These are phyloP conservation scores for Thielaviopsis euricoi DNA, from an alignment of 2,329 filamentous ascomycete species.

Conservation along the genomic window DNA sequence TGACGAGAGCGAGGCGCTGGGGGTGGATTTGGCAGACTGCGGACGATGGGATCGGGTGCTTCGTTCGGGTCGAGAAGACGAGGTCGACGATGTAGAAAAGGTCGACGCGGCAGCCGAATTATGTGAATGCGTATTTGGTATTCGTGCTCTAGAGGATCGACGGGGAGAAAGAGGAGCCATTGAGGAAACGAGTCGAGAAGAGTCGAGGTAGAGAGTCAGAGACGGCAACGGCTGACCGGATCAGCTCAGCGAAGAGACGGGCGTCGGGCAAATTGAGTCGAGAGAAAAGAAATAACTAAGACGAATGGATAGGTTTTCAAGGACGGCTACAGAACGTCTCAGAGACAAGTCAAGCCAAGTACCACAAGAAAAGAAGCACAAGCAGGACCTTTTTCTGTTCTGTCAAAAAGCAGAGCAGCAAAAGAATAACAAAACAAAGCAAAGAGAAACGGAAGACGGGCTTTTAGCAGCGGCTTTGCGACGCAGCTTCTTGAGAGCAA, in stretches of 20 bases:
- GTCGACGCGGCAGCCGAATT: not conserved
- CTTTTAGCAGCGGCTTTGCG: no score
- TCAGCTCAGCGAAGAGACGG: not conserved
- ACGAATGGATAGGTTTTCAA: not conserved
- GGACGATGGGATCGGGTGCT: constrained; percentile 48
- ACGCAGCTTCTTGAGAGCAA: not conserved
- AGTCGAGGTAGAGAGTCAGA: constrained; percentile 16
- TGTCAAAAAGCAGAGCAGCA: no score
- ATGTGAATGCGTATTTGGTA: constrained; percentile 51
- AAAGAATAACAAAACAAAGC: no score
- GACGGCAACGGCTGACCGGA: constrained; percentile 6
- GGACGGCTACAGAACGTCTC: no score
- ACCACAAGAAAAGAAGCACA: no score
- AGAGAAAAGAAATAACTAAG: not conserved
- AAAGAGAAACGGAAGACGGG: no score
- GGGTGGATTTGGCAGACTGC: constrained; percentile 60
- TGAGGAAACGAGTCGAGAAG: constrained; percentile 22
- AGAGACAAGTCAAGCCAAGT: no score
- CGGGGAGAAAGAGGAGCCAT: constrained; percentile 55
- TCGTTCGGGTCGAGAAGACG: constrained; percentile 61
- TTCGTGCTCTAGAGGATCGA: constrained; percentile 81
- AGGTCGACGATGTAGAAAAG: constrained; percentile 65
- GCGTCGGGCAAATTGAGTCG: not conserved
- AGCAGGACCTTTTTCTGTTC: no score
- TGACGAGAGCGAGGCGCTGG: constrained; percentile 56